These are phyloP conservation scores for Dactylellina sp. DNA, from an alignment of 2,329 filamentous ascomycete genomes.

Conservation along the genomic window DNA sequence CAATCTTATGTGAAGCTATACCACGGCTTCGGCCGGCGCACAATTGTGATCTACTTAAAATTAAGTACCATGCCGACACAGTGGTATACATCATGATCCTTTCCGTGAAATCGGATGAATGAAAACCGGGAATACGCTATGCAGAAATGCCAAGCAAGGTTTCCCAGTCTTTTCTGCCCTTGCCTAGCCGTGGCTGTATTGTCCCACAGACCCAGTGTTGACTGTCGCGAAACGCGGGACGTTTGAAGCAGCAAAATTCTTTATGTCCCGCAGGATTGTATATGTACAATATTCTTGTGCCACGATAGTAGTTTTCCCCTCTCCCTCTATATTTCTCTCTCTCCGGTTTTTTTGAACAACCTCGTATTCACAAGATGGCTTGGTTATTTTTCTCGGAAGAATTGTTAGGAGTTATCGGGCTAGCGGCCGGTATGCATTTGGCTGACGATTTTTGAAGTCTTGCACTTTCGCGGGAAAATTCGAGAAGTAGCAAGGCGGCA, in stretches of 20 bases:
- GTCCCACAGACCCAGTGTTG: conserved; percentile 6
- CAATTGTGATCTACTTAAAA: neutral
- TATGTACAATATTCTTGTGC: conserved; percentile 38
- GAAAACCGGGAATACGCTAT: conserved; percentile 37
- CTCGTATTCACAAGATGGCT: conserved; percentile 46
- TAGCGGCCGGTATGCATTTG: conserved; percentile 2
- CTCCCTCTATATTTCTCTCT: too few relatives aligned
- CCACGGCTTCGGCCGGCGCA: too few relatives aligned
- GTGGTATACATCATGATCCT: neutral
- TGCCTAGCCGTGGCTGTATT: neutral
- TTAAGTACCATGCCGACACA: neutral
- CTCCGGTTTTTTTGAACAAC: conserved; percentile 16
- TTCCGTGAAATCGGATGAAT: conserved; percentile 48
- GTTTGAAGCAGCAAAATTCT: conserved; percentile 26
- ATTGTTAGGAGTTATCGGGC: conserved; percentile 34
- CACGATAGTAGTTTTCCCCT: conserved; percentile 14
- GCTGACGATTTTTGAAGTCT: conserved; percentile 10
- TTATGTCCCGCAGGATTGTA: conserved; percentile 47
- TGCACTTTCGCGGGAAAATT: conserved; percentile 38
- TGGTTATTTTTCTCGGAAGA: conserved; percentile 43
- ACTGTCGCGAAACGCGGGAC: conserved; percentile 45
- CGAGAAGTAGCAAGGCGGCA: conserved; percentile 28
- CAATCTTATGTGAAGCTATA: neutral
- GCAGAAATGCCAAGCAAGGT: conserved; percentile 33
- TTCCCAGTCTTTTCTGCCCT: conserved; percentile 20